phyloP scores from a whole-genome alignment of 1,284 basidiomycete genomes.

The Termitomyces sp. region DNA sequence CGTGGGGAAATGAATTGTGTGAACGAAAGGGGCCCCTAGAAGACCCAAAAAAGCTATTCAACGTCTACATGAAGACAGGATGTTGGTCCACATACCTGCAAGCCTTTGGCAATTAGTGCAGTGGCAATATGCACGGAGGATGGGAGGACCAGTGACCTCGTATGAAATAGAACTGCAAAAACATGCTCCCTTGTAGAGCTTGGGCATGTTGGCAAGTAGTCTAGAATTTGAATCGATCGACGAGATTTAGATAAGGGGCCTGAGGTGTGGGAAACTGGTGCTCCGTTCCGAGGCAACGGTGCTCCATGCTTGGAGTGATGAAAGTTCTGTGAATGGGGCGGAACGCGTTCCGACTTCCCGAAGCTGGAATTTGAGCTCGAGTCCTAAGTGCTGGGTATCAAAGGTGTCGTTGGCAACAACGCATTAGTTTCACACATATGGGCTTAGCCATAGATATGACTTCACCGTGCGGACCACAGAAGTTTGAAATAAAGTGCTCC shows the following conservation, averaged over 20 bases:
- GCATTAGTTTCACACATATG: background rate
- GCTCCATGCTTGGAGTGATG: background rate
- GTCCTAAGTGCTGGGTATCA: background rate
- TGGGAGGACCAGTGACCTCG: constrained; percentile 38
- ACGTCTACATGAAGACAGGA: background rate
- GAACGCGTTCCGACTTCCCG: background rate
- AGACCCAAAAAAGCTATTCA: constrained; percentile 2
- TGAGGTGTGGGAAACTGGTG: constrained; percentile 1
- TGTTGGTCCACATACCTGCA: constrained; percentile 33
- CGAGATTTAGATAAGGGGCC: background rate
- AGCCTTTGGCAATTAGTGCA: constrained; percentile 59
- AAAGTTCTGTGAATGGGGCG: background rate
- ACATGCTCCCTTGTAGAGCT: constrained; percentile 35
- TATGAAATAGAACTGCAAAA: constrained; percentile 50
- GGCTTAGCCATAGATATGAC: background rate
- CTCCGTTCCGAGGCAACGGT: background rate
- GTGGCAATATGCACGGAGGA: constrained; percentile 58
- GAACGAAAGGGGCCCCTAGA: constrained; percentile 54
- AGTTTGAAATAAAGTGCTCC: too few species aligned
- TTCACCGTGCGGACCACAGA: too few species aligned
- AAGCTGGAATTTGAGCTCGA: background rate
- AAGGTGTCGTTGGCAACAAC: background rate
- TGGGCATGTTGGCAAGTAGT: constrained; percentile 4
- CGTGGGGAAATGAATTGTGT: constrained; percentile 51
- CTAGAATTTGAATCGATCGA: background rate